phyloP scores from a whole-genome alignment of 2,329 filamentous ascomycete species.

The Cordyceps javanica region DNA sequence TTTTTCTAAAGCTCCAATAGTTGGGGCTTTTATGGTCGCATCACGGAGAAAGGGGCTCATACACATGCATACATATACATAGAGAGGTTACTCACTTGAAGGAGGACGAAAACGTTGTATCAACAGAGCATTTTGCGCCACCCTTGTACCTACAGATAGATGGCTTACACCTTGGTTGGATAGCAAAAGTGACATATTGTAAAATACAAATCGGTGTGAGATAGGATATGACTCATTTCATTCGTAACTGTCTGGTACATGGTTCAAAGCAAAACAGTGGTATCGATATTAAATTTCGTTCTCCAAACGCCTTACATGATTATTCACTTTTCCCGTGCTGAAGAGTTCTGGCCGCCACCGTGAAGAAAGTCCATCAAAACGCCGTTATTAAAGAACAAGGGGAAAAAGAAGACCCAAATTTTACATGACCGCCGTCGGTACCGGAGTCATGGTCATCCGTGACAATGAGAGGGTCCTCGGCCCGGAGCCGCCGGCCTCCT shows the following conservation, averaged over 20 bases:
- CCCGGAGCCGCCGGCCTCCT: conserved; percentile 34
- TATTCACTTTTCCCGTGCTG: not conserved
- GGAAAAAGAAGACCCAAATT: not conserved
- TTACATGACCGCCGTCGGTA: conserved; percentile 21
- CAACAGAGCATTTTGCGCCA: not conserved
- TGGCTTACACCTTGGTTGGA: not conserved
- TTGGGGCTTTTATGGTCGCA: not conserved
- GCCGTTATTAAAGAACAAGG: not conserved
- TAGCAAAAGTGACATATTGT: not conserved
- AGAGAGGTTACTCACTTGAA: not conserved
- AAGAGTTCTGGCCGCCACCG: not conserved
- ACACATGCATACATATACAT: not conserved
- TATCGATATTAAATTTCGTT: not conserved
- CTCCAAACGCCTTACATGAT: not conserved
- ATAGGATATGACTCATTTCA: not conserved
- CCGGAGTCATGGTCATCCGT: conserved; percentile 44
- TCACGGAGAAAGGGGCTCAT: not conserved
- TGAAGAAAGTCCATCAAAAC: not conserved
- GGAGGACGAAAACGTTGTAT: not conserved
- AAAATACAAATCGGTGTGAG: not conserved
- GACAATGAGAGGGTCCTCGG: conserved; percentile 60
- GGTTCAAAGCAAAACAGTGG: not conserved
- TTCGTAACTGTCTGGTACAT: not conserved
- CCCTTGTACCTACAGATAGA: not conserved
- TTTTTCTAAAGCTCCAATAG: not conserved